Conservation (phyloP, 257 asterid genomes). For the Salvia splendens region DNA sequence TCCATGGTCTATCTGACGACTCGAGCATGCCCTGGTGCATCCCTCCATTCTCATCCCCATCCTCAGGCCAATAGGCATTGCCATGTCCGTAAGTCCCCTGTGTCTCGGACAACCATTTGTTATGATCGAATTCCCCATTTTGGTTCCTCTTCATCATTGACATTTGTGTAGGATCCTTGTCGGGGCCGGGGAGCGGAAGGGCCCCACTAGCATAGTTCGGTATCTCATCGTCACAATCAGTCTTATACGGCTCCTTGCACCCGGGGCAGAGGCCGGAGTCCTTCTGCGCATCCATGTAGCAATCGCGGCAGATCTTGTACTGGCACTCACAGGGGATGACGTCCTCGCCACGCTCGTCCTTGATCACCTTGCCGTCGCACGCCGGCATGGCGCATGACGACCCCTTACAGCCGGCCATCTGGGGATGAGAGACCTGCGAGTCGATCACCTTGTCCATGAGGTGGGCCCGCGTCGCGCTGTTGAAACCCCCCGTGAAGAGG, state of each 20-base stretch:
- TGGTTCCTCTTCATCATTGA: constrained; percentile 80
- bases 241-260: constrained; percentile 75
- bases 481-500: constrained; percentile 78
- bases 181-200: constrained; percentile 65
- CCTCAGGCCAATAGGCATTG: constrained; percentile 85
- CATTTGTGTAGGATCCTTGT: constrained; percentile 54
- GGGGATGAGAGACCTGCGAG: constrained; percentile 76
- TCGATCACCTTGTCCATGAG: constrained; percentile 95
- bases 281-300: constrained; percentile 85
- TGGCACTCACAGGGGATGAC: constrained; percentile 86
- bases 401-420: constrained; percentile 88
- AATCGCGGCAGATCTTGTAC: constrained; percentile 86
- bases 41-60: constrained; percentile 57
- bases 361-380: constrained; percentile 85
- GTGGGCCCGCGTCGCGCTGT: constrained; percentile 87
- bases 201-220: constrained; percentile 58
- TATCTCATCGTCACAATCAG: constrained; percentile 60
- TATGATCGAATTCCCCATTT: constrained; percentile 82
- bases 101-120: constrained; percentile 80
- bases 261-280: constrained; percentile 77
- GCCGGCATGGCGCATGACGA: constrained; percentile 75
- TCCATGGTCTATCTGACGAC: constrained; percentile 75
- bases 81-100: constrained; percentile 88
- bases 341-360: constrained; percentile 76
- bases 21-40: constrained; percentile 45